These are phyloP conservation scores for Immersiella caudata DNA, from an alignment of 495 filamentous ascomycete genomes.

Conservation along the genomic window DNA sequence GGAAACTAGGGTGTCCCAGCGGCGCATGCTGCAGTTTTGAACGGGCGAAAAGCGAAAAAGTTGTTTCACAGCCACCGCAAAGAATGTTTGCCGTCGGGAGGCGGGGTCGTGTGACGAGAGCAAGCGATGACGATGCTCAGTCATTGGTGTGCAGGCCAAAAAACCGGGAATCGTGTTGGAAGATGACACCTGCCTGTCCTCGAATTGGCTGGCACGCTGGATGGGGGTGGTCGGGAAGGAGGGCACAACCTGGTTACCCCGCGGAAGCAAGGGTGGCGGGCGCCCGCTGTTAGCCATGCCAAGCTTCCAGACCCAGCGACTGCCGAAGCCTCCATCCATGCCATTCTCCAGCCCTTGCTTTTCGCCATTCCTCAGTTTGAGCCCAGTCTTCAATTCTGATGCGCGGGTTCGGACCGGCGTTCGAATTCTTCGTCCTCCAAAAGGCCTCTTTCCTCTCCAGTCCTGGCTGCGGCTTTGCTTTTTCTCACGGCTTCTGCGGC, in stretches of 20 bases:
- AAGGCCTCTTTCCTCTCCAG: slow-evolving; percentile 18
- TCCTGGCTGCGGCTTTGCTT: not conserved
- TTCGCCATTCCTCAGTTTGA: not conserved
- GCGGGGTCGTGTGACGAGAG: slow-evolving; percentile 8
- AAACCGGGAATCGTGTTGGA: not conserved
- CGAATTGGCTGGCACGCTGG: no score
- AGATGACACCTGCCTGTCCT: not conserved
- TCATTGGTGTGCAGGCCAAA: not conserved
- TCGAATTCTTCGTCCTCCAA: slow-evolving; percentile 13
- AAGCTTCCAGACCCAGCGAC: slow-evolving; percentile 3
- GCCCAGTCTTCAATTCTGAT: not conserved
- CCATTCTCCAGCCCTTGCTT: not conserved
- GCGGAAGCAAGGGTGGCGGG: slow-evolving; percentile 5
- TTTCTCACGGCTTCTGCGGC: slow-evolving; percentile 27
- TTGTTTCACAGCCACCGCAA: slow-evolving; percentile 10
- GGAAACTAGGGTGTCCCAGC: not conserved
- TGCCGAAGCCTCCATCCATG: not conserved
- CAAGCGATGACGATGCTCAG: slow-evolving; percentile 9
- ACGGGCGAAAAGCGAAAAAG: not conserved
- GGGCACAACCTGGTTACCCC: not conserved
- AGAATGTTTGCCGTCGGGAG: slow-evolving; percentile 8
- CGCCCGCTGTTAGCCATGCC: slow-evolving; percentile 1
- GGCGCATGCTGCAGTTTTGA: slow-evolving; percentile 2
- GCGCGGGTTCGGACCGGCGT: not conserved
- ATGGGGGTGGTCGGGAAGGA: not conserved